phyloP scores from a whole-genome alignment of 108 stramenopile species.

The Bacterosira constricta region DNA sequence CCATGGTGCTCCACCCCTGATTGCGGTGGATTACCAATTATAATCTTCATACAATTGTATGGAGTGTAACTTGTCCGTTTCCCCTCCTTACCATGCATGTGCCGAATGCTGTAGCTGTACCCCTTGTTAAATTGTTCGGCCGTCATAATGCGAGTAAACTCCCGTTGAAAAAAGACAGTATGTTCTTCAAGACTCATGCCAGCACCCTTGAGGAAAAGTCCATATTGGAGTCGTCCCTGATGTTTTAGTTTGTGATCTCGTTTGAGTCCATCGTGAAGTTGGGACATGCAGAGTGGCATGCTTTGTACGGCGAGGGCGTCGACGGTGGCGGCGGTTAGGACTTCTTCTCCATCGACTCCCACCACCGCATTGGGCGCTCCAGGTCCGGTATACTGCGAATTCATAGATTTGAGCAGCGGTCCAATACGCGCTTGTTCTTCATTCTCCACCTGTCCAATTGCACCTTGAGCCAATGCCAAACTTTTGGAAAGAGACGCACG shows the following conservation, averaged over 20 bases:
- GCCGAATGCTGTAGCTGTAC: constrained; percentile 95
- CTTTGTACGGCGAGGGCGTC: constrained; percentile 56
- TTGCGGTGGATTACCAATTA: constrained; percentile 81
- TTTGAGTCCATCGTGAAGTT: constrained; percentile 83
- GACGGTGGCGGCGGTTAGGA: constrained; percentile 73
- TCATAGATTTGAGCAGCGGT: constrained; percentile 84
- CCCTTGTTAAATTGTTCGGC: constrained; percentile 91
- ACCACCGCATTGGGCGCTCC: constrained; percentile 38
- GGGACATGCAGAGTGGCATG: constrained; percentile 97
- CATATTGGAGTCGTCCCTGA: constrained; percentile 95
- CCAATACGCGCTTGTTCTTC: constrained; percentile 61
- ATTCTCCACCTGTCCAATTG: constrained; percentile 37
- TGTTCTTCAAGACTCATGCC: constrained; percentile 94
- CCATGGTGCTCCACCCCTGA: constrained; percentile 92
- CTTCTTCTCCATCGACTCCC: constrained; percentile 28
- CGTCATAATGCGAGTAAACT: constrained; percentile 83
- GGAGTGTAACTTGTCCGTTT: constrained; percentile 91
- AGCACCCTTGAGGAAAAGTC: constrained; percentile 96
- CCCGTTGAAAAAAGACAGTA: constrained; percentile 88
- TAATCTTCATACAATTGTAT: constrained; percentile 92
- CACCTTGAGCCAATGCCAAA: constrained; percentile 65
- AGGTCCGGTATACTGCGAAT: constrained; percentile 78
- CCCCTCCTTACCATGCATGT: constrained; percentile 99
- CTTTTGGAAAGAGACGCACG: constrained; percentile 69
- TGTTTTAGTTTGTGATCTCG: constrained; percentile 94